phyloP scores from a whole-genome alignment of 2,329 filamentous ascomycete species.

The Paraconiothyrium sp. region DNA sequence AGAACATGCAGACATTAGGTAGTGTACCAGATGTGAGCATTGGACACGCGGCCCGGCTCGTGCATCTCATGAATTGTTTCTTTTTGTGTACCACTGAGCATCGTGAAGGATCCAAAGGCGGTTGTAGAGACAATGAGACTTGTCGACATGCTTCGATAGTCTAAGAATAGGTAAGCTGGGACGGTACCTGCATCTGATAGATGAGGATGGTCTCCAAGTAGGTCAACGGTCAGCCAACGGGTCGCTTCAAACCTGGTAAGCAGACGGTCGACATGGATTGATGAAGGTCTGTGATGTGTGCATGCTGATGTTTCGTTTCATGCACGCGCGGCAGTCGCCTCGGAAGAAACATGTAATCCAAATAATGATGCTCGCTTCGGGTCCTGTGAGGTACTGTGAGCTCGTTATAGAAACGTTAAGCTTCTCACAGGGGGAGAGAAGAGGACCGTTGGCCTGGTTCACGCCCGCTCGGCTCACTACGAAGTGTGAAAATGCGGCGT shows the following conservation, averaged over 20 bases:
- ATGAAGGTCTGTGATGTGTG: slow-evolving; percentile 1
- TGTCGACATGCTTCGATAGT: slow-evolving; percentile 14
- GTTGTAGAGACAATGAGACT: slow-evolving; percentile 8
- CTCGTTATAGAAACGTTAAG: slow-evolving; percentile 37
- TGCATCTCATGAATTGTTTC: neutral
- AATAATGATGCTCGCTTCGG: slow-evolving; percentile 5
- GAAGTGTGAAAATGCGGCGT: slow-evolving; percentile 8
- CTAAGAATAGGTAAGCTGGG: slow-evolving; percentile 30
- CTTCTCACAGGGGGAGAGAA: slow-evolving; percentile 25
- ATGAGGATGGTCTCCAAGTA: slow-evolving; percentile 22
- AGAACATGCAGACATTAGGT: slow-evolving; percentile 1
- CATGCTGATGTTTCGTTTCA: slow-evolving; percentile 19
- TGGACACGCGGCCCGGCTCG: neutral
- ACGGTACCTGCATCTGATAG: slow-evolving; percentile 30
- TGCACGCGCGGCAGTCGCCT: slow-evolving; percentile 2
- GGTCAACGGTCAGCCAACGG: slow-evolving; percentile 5
- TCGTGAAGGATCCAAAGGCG: slow-evolving; percentile 14
- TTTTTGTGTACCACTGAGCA: slow-evolving; percentile 1
- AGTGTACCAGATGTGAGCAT: neutral
- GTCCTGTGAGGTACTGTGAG: slow-evolving; percentile 12
- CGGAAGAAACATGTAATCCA: neutral
- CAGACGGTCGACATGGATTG: slow-evolving; percentile 4
- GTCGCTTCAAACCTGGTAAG: slow-evolving; percentile 1
- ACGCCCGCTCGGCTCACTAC: slow-evolving; percentile 21
- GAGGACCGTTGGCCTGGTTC: slow-evolving; percentile 21